Evolutionary conservation across 352 stramenopile species (phyloP).

Genomic region (Globisporangium sylvaticum): DNA sequence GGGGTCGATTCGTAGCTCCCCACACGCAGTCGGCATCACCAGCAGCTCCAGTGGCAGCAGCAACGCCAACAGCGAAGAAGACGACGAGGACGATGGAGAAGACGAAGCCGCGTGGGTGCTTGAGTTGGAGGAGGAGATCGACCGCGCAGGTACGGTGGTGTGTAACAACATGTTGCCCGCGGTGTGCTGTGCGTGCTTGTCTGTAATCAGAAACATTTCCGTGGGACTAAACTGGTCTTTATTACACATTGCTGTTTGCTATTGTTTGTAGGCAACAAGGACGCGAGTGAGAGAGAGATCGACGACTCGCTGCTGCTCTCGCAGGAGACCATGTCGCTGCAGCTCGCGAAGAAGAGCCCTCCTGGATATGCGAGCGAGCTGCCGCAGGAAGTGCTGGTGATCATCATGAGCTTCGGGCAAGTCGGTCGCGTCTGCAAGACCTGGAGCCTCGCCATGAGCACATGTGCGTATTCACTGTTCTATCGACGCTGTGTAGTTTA

Average conservation of each 20-base stretch:
- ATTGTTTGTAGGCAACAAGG: conserved; percentile 1
- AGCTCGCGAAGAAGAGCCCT: conserved; percentile 4
- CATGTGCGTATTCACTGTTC: conserved; percentile 23
- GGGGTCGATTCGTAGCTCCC: neutral
- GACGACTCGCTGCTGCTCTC: conserved; percentile 16
- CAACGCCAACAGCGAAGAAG: conserved; percentile 14
- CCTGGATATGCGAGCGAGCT: conserved; percentile 35
- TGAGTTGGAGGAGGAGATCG: conserved; percentile 67
- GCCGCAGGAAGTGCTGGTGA: conserved; percentile 68
- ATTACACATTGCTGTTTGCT: neutral
- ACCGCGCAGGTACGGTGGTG: conserved; percentile 16
- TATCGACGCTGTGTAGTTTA: neutral
- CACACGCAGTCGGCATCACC: neutral
- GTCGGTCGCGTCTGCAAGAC: conserved; percentile 78
- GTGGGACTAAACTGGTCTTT: neutral
- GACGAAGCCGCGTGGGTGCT: conserved; percentile 61
- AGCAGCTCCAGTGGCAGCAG: conserved; percentile 2
- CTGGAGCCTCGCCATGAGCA: conserved; percentile 72
- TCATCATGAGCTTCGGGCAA: conserved; percentile 63
- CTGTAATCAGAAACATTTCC: neutral
- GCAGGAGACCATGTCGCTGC: conserved; percentile 17
- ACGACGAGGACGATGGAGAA: conserved; percentile 23
- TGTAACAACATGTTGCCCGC: too few species aligned
- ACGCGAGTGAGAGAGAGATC: neutral
- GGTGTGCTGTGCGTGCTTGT: neutral